These are phyloP conservation scores for Blakeslea trispora DNA, from an alignment of 371 early-diverging fungal genomes.

Conservation along the genomic window DNA sequence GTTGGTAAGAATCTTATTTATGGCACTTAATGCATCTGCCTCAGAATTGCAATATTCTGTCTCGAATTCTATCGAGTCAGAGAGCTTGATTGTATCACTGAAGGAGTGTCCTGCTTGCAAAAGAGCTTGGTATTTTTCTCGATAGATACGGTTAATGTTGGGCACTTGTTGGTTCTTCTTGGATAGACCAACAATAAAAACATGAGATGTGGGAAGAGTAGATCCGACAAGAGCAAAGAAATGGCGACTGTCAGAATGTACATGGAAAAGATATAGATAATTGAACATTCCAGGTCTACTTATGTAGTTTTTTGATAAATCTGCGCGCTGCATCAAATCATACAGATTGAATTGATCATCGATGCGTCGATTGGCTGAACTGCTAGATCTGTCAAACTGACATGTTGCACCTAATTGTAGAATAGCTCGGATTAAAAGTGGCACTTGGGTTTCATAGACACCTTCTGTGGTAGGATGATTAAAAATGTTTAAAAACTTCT, in stretches of 20 bases:
- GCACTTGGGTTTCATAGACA: conserved; percentile 90
- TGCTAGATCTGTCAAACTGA: conserved; percentile 35
- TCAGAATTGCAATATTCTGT: conserved; percentile 53
- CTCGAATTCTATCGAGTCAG: conserved; percentile 50
- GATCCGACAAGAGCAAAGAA: conserved; percentile 74
- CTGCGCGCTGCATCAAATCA: conserved; percentile 51
- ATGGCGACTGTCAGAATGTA: conserved; percentile 69
- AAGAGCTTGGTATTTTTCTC: conserved; percentile 22
- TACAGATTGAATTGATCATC: conserved; percentile 32
- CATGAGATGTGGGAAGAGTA: conserved; percentile 48
- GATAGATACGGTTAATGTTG: conserved; percentile 57
- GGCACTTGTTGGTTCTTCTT: conserved; percentile 72
- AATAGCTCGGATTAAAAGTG: conserved; percentile 78
- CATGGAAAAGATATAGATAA: conserved; percentile 73
- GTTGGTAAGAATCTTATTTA: conserved; percentile 53
- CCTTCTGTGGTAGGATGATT: conserved; percentile 89
- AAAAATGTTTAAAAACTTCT: conserved; percentile 75
- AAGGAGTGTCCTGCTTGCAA: conserved; percentile 22
- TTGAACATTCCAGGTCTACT: conserved; percentile 49
- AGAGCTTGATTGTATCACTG: conserved; percentile 54
- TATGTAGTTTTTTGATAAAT: conserved; percentile 39
- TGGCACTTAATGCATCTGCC: conserved; percentile 53
- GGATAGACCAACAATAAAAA: conserved; percentile 74
- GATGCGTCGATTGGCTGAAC: conserved; percentile 34
- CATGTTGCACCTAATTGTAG: conserved; percentile 69